Evolutionary conservation across 441 rosid species (phyloP).

Genomic region (Aquilaria agallochum): DNA sequence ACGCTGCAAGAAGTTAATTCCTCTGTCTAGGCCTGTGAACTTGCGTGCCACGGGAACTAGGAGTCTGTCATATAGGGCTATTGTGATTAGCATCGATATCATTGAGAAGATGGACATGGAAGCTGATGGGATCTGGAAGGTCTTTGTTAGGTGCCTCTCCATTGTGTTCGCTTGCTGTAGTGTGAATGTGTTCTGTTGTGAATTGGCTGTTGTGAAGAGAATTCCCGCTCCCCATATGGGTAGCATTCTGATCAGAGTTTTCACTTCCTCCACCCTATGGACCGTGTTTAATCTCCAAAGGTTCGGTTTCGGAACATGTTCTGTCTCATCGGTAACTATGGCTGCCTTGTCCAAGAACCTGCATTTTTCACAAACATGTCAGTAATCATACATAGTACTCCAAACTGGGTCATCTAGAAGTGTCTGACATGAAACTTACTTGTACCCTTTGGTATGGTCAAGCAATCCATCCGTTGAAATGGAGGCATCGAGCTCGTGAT

Average conservation of each 20-base stretch:
- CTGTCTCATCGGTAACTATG: conserved; percentile 35
- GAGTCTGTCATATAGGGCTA: conserved; percentile 66
- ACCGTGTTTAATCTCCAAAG: conserved; percentile 61
- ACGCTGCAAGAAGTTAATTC: conserved; percentile 66
- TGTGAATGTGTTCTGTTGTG: conserved; percentile 76
- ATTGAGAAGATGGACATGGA: conserved; percentile 76
- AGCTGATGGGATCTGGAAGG: conserved; percentile 77
- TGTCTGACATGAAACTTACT: conserved; percentile 19
- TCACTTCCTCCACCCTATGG: conserved; percentile 65
- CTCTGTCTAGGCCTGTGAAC: conserved; percentile 70
- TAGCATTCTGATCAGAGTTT: conserved; percentile 53
- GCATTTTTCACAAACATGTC: conserved; percentile 5
- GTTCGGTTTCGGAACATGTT: conserved; percentile 27
- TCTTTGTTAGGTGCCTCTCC: conserved; percentile 52
- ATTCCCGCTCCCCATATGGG: conserved; percentile 73
- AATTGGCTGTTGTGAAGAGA: conserved; percentile 54
- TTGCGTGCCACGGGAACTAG: conserved; percentile 45
- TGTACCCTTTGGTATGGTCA: conserved; percentile 40
- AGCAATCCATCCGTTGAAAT: conserved; percentile 55
- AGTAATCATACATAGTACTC: background rate
- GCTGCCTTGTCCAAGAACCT: conserved; percentile 71
- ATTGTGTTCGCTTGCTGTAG: conserved; percentile 82
- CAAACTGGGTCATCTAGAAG: no score
- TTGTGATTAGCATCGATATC: conserved; percentile 54
- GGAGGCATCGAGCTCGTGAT: conserved; percentile 45